Percentiles rank a stretch among this genome's conserved stretches.
Conservation (phyloP, 78 protist species). For the Planoprotostelium fungivorum region DNA sequence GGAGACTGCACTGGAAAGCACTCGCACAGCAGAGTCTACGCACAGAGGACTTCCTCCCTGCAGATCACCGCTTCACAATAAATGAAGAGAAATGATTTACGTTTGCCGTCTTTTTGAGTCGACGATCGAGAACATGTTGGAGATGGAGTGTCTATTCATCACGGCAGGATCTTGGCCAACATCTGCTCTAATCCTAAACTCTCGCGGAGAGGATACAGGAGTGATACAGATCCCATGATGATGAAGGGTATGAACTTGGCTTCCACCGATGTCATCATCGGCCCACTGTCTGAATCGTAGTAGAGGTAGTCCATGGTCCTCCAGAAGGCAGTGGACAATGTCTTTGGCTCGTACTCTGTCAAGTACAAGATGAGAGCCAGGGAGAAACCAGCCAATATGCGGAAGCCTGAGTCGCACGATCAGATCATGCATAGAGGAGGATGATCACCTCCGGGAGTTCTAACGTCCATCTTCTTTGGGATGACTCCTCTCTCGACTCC, state of each 20-base stretch:
- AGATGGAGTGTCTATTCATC: too few relatives aligned
- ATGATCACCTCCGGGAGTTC: slow-evolving; percentile 16
- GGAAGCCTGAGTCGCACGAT: slow-evolving; percentile 23
- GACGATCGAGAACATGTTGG: too few relatives aligned
- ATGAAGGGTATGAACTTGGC: slow-evolving; percentile 33
- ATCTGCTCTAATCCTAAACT: neutral
- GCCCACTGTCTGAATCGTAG: slow-evolving; percentile 58
- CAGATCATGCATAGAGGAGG: neutral
- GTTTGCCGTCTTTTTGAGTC: too few relatives aligned
- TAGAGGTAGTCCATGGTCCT: slow-evolving; percentile 51
- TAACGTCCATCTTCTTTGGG: slow-evolving; percentile 20
- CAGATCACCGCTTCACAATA: neutral
- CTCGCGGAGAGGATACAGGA: neutral
- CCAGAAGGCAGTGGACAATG: slow-evolving; percentile 37
- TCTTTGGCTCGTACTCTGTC: slow-evolving; percentile 67
- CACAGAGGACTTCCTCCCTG: neutral
- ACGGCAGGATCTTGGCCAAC: neutral
- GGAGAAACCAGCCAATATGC: slow-evolving; percentile 59
- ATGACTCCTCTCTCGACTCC: slow-evolving; percentile 29
- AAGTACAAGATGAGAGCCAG: slow-evolving; percentile 66
- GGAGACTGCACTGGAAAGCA: neutral
- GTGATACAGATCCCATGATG: slow-evolving; percentile 7
- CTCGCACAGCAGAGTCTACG: neutral
- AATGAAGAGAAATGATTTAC: too few relatives aligned
- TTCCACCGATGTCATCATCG: slow-evolving; percentile 28